Percentiles rank a stretch among this genome's conserved stretches.
These are phyloP conservation scores for Moricandia arvensis DNA, from an alignment of 345 rosid genomes.

Conservation along the genomic window DNA sequence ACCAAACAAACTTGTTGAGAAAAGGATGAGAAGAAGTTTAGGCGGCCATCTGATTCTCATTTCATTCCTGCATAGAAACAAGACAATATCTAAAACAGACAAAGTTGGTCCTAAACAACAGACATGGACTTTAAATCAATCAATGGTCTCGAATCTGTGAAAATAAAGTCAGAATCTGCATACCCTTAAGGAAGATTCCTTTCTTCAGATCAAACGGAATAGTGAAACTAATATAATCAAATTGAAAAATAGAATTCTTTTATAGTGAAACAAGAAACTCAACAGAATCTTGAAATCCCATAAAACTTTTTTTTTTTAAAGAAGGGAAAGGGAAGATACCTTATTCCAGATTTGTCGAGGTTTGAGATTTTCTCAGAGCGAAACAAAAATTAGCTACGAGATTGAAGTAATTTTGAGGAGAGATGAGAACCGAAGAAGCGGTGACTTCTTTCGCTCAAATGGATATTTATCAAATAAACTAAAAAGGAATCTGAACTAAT, in stretches of 20 bases:
- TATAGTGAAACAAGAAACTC: not conserved
- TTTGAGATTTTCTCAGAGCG: not conserved
- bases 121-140: not conserved
- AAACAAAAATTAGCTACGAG: not conserved
- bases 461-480: not conserved
- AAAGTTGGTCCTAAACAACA: not conserved
- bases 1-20: slow-evolving; percentile 52
- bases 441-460: not conserved
- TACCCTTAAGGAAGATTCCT: not conserved
- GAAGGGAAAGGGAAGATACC: not conserved
- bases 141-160: not conserved
- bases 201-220: slow-evolving; percentile 4
- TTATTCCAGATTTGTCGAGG: slow-evolving; percentile 8
- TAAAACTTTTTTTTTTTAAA: not conserved
- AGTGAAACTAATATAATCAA: not conserved
- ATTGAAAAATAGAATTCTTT: not conserved
- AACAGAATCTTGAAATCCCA: not conserved
- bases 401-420: no score
- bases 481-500: not conserved
- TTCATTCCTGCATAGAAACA: not conserved
- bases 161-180: not conserved
- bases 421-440: not conserved
- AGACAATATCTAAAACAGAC: no score
- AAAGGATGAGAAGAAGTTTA: slow-evolving; percentile 45
- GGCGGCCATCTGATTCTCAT: slow-evolving; percentile 52